Evolutionary conservation across 306 rosid genomes (phyloP), one percentile per base, ranked within the genome.

Genomic region (Hylodesmum podocarpum): DNA sequence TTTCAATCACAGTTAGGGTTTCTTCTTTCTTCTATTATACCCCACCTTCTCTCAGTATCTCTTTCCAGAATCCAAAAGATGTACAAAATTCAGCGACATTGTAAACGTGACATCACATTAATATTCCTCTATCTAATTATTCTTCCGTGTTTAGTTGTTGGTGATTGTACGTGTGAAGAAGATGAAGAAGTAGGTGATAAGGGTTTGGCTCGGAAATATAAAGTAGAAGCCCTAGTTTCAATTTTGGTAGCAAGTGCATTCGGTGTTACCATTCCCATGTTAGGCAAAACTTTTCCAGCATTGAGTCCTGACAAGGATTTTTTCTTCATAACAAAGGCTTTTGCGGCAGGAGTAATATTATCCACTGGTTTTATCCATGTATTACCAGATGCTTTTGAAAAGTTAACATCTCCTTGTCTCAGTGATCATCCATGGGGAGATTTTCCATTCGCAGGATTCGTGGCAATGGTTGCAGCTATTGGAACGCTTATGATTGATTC

Each of bases 401-500:
- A 36, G 39, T 43, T 88, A 81, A 75, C 84, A 21, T 83, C 88
- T 0, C 83, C 91, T 0, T 63, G 86, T 51, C 37, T 88, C 0
- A 39, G 53, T 10, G 24, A 76, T 1, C 54, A 57, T 39, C 81
- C 85, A 11, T 81, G 87, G 91, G 78, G 66, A 0, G 36, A 47
- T 1, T 84, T 86, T 74, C 88, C 86, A 0, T 84, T 76, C 66
- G 31, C 88, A 0, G 90, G 93, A 0, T 87, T 89, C 41, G 75
- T 89, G 21, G 83, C 90, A 1, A 84, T 86, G 89, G 0, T 67
- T 1, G 73, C 90, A 1, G 78, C 93, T 19, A 81, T 84, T 1
- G 84, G 39, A 22, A 89, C 90, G 3, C 44, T 89, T 11, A 86
- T 84, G 90, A 27, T 83, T 10, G 87, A 89, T 64, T n/a, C 86